Base-by-base conservation (phyloP, 352 stramenopile species). In the Globisporangium recalcitrans region DNA sequence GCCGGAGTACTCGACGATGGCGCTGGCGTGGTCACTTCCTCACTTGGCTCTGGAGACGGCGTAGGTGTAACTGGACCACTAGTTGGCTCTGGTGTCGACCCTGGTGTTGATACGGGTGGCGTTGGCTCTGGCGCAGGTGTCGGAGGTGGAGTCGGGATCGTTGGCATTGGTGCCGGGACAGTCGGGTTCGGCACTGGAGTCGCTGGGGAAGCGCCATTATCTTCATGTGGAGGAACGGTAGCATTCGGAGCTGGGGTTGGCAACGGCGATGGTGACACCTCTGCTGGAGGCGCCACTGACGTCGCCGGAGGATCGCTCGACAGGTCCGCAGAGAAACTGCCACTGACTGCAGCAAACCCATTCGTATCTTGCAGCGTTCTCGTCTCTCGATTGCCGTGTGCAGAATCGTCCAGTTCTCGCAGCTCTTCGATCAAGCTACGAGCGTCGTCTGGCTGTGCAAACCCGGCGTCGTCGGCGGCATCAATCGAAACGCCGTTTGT, bases 381-480 rank as follows among this genome's bases (percentile, higher is more conserved):
- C 42, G 14, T 24, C 11, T 10, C 22, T 52, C n/a, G 4, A 7
- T 7, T 52, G 10, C 31, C 14, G 24, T 36, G 26, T 34, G 22
- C 26, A 5, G 48, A 21, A 29, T 54, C 27, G 10, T 40, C 49
- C 27, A 29, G 26, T 8, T 4, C 1, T 8, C 29, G 49, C 9
- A 24, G 49, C 49, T 55, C 49, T 55, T 55, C 49, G 49, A 40
- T 7, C 49, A 55, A 55, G 27, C 49, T 40, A 7, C 49, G 49
- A 10, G 49, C 27, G 27, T 27, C 4, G n/a, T 21, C 19, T 21
- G 42, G 0, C n/a, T 49, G 6, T 14, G 49, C 24, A 26, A 55
- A 38, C 1, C 49, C 49, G 16, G 49, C 49, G 49, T 55, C 49
- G 13, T 26, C 27, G 16, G 27, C 40, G 26, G 14, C 5, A 1